Evolutionary conservation across 257 asterid species (phyloP), one percentile per base, ranked within the genome.

Genomic region (Nicotiana otophora): DNA sequence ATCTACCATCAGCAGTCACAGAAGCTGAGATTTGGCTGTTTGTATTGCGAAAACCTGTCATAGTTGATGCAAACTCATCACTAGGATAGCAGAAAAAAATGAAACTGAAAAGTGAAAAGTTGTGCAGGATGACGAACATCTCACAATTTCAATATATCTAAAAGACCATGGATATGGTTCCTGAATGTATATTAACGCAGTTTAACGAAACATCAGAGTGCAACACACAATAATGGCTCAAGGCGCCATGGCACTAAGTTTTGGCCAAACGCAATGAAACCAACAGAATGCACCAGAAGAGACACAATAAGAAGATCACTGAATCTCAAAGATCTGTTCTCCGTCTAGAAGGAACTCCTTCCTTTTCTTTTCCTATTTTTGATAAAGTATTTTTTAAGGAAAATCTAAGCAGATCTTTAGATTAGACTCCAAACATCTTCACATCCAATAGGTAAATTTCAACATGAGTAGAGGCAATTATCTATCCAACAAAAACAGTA

Each of bases 21-120:
- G 98, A 96, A 72, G 98, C 98, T 60, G 98, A 94, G 39, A 94
- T 96, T 90, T 93, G 99, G 89, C 98, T 96, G 88, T 89, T 90
- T 6, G 97, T 88, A 84, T 96, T 96, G 39, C 89, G 98, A 81
- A 96, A 93, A 23, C 99, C 99, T 94, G 92, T 85, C 81, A 83
- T 74, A 85, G 77, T 42, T 69, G 63, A 61, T 74, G 62, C 63
- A 51, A 8, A 75, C 28, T 75, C 80, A 75, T 16, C 51, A 75
- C 80, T 51, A 51, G 46, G 26, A 26, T 74, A 48, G 23, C 79
- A 46, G 20, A 36, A 4, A 51, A 51, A 28, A 10, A 7, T 5
- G 57, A 11, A 39, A 36, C 42, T 70, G 23, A 48, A 46, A 74
- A 33, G 39, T 48, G 62, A 48, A 26, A 65, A 15, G 14, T 12